A percentile compares a stretch with the other conserved stretches of the same genome.
These are phyloP conservation scores for Ceratocystis albifundus DNA, from an alignment of 2,329 filamentous ascomycete species.

Conservation along the genomic window DNA sequence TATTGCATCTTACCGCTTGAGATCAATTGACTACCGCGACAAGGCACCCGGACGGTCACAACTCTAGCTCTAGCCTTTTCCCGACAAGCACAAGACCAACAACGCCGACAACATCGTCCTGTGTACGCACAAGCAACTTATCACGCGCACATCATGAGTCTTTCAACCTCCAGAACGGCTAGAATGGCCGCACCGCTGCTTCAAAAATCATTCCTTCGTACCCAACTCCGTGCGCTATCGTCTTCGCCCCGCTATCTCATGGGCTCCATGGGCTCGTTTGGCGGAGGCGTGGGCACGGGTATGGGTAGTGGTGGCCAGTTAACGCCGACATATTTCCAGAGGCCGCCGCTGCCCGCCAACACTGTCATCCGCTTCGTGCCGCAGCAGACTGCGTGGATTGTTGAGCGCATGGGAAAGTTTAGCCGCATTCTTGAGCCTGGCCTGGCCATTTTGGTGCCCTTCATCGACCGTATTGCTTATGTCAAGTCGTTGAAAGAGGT, in stretches of 20 bases:
- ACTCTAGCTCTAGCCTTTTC: not conserved
- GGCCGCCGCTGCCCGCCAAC: slow-evolving; percentile 68
- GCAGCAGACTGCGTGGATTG: slow-evolving; percentile 99
- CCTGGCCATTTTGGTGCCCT: slow-evolving; percentile 74
- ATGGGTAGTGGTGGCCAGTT: slow-evolving; percentile 29
- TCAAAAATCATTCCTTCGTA: slow-evolving; percentile 11
- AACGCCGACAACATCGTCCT: not conserved
- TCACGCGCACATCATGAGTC: slow-evolving; percentile 15
- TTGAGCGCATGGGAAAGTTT: slow-evolving; percentile 98
- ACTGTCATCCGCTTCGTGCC: slow-evolving; percentile 93
- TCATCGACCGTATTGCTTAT: slow-evolving; percentile 92
- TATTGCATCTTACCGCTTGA: not conserved
- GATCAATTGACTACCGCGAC: not conserved
- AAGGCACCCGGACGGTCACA: not conserved
- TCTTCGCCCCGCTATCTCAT: slow-evolving; percentile 30
- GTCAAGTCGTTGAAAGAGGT: slow-evolving; percentile 95
- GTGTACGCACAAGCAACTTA: not conserved
- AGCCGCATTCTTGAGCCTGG: slow-evolving; percentile 86
- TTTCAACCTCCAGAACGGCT: slow-evolving; percentile 19
- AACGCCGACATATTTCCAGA: slow-evolving; percentile 70
- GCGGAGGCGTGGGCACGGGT: slow-evolving; percentile 14
- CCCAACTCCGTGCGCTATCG: slow-evolving; percentile 21
- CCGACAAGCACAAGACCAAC: not conserved
- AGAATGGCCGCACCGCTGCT: slow-evolving; percentile 18
- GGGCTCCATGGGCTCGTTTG: slow-evolving; percentile 28